phyloP scores from a whole-genome alignment of 495 filamentous ascomycete genomes.

The Neurospora africana region DNA sequence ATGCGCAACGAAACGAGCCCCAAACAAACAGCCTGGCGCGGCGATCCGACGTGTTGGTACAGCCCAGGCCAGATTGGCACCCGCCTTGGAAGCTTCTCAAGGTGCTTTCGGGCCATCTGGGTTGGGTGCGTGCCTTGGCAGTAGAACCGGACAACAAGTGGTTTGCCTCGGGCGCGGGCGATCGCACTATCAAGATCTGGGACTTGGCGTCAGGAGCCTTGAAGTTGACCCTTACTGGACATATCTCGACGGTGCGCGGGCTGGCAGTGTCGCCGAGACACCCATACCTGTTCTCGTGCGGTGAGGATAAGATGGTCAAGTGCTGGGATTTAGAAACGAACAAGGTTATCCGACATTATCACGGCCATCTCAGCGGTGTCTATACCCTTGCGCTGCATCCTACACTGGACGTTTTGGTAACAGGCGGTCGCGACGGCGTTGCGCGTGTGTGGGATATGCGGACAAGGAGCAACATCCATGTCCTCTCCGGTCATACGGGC shows the following conservation, averaged over 20 bases:
- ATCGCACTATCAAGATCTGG: conserved; percentile 99
- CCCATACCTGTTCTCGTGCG: conserved; percentile 95
- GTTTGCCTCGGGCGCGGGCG: conserved; percentile 94
- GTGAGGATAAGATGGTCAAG: conserved; percentile 99
- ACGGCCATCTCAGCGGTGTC: conserved; percentile 93
- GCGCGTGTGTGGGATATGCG: conserved; percentile 98
- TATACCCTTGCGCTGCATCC: conserved; percentile 88
- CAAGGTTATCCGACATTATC: conserved; percentile 97
- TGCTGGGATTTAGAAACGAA: conserved; percentile 99
- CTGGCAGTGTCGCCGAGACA: conserved; percentile 88
- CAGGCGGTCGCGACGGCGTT: conserved; percentile 88
- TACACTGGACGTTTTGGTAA: conserved; percentile 87
- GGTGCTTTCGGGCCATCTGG: conserved; percentile 91
- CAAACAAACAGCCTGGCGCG: conserved; percentile 46
- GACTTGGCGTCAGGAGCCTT: conserved; percentile 79
- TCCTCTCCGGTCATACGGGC: conserved; percentile 77
- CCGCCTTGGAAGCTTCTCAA: conserved; percentile 97
- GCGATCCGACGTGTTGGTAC: conserved; percentile 51
- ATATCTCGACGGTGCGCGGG: conserved; percentile 93
- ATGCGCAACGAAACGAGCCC: conserved; percentile 16
- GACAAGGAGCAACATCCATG: conserved; percentile 88
- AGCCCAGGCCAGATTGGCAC: conserved; percentile 85
- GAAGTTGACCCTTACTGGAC: conserved; percentile 82
- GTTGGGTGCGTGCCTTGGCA: conserved; percentile 86
- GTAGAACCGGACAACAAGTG: conserved; percentile 95